These are phyloP conservation scores for Colletotrichum lini DNA, from an alignment of 2,329 filamentous ascomycete species.

Conservation along the genomic window DNA sequence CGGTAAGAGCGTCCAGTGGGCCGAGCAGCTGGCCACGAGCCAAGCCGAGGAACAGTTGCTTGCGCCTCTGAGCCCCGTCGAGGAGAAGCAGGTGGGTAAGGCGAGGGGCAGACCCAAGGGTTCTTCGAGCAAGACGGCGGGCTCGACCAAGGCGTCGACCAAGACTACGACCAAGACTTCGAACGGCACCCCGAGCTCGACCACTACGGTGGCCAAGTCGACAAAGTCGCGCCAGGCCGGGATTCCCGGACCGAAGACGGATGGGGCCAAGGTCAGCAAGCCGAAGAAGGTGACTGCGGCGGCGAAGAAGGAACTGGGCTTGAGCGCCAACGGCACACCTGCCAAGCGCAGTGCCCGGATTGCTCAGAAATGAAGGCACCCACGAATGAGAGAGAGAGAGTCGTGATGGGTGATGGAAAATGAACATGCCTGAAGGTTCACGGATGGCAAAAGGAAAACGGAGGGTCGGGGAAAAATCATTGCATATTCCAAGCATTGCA, in stretches of 20 bases:
- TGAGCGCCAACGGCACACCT: slow-evolving; percentile 37
- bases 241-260: slow-evolving; percentile 46
- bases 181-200: neutral
- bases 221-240: slow-evolving; percentile 28
- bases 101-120: slow-evolving; percentile 5
- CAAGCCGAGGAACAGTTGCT: slow-evolving; percentile 17
- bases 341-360: slow-evolving; percentile 33
- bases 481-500: slow-evolving; percentile 4
- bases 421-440: too few species aligned
- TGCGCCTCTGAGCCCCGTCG: slow-evolving; percentile 6
- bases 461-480: neutral
- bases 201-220: slow-evolving; percentile 6
- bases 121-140: neutral
- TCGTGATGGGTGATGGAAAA: neutral
- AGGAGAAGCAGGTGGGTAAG: slow-evolving; percentile 35
- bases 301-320: slow-evolving; percentile 32
- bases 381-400: neutral
- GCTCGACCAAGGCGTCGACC: neutral
- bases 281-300: slow-evolving; percentile 37
- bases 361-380: slow-evolving; percentile 14
- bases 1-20: slow-evolving; percentile 33
- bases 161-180: neutral
- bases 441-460: neutral
- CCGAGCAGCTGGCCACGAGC: slow-evolving; percentile 32
- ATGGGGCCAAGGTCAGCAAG: slow-evolving; percentile 51